Evolutionary conservation across 179 eudicot genomes (phyloP).

Genomic region (Beta lomatogona): DNA sequence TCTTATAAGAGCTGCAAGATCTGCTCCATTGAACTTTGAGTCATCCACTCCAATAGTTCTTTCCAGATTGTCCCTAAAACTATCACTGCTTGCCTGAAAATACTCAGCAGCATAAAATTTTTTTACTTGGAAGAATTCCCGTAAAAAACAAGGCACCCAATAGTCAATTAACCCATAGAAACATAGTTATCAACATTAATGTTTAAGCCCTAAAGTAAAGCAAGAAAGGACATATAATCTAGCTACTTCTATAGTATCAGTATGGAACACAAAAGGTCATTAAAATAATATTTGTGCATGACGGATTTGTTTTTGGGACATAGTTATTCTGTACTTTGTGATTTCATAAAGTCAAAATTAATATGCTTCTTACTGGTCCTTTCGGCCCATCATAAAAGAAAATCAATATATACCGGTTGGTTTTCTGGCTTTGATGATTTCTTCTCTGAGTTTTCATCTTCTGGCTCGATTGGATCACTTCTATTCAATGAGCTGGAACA

Average conservation of each 20-base stretch:
- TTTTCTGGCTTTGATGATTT: constrained; percentile 46
- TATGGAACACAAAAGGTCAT: background rate
- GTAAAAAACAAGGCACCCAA: background rate
- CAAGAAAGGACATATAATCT: background rate
- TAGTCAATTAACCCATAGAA: background rate
- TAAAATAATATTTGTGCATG: background rate
- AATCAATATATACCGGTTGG: constrained; percentile 40
- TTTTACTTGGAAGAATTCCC: background rate
- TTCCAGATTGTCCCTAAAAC: constrained; percentile 70
- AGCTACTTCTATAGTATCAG: background rate
- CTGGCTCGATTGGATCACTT: constrained; percentile 51
- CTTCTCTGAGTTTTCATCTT: constrained; percentile 39
- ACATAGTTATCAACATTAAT: background rate
- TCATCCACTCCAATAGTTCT: constrained; percentile 84
- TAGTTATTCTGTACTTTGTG: background rate
- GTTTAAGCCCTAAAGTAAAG: background rate
- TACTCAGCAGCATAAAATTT: constrained; percentile 12
- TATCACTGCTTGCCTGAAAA: constrained; percentile 62
- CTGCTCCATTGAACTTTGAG: constrained; percentile 77
- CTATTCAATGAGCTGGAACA: constrained; percentile 47
- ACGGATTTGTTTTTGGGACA: background rate
- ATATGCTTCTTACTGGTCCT: background rate
- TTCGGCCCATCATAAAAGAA: background rate
- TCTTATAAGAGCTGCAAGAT: constrained; percentile 89
- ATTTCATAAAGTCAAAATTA: background rate